phyloP scores from a whole-genome alignment of 192 early-diverging fungal species.

The Gonapodya prolifera region DNA sequence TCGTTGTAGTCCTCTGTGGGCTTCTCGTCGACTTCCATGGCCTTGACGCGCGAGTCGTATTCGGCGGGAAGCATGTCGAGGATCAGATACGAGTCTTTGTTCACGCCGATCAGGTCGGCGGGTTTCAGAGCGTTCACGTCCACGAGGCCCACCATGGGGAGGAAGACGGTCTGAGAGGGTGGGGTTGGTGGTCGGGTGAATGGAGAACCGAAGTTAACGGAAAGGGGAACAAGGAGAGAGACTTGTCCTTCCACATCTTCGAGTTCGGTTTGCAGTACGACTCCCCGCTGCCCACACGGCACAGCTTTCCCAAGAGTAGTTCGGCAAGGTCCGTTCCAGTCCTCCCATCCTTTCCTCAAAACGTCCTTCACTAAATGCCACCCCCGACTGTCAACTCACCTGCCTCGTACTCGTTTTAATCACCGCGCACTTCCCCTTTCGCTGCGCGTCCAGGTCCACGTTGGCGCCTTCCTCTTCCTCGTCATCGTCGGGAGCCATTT shows the following conservation, averaged over 20 bases:
- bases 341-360: no score
- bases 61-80: slow-evolving; percentile 93
- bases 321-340: no score
- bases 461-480: slow-evolving; percentile 92
- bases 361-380: no score
- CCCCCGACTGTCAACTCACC: no score
- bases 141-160: slow-evolving; percentile 94
- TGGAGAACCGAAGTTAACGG: not conserved
- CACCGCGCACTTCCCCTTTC: slow-evolving; percentile 94
- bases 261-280: not conserved
- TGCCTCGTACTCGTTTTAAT: slow-evolving; percentile 91
- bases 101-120: slow-evolving; percentile 94
- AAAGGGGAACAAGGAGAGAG: no score
- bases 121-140: slow-evolving; percentile 77
- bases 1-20: slow-evolving; percentile 96
- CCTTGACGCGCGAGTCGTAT: slow-evolving; percentile 97
- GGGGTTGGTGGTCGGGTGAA: no score
- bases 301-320: no score
- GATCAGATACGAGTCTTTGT: slow-evolving; percentile 95
- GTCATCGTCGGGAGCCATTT: slow-evolving; percentile 78
- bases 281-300: not conserved
- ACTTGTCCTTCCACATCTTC: no score
- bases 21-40: slow-evolving; percentile 99
- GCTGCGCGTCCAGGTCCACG: slow-evolving; percentile 80
- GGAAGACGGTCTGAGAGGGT: slow-evolving; percentile 67